Conservation (phyloP, 345 rosid species). For the Dovyalis caffra region DNA sequence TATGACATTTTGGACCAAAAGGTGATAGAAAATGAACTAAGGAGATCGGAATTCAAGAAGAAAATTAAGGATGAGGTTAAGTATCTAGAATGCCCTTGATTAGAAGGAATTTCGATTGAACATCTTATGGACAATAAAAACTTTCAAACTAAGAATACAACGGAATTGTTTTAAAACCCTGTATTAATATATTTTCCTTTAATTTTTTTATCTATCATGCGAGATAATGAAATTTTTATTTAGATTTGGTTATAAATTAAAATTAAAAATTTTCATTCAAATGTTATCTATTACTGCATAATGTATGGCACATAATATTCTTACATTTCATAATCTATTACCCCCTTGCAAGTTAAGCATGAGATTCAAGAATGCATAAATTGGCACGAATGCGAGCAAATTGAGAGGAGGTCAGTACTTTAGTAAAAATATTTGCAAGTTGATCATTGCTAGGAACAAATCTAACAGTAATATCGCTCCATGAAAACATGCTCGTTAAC, state of each 20-base stretch:
- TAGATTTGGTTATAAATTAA: too few relatives aligned
- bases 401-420: not conserved
- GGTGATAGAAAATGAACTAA: not conserved
- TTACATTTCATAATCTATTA: too few relatives aligned
- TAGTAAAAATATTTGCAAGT: not conserved
- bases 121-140: not conserved
- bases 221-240: too few relatives aligned
- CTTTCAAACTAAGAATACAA: not conserved
- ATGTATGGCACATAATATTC: too few relatives aligned
- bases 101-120: not conserved
- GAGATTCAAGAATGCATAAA: not conserved
- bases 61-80: too few relatives aligned
- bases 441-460: not conserved
- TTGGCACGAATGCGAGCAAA: not conserved
- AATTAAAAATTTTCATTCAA: not conserved
- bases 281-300: too few relatives aligned
- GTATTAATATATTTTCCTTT: not conserved
- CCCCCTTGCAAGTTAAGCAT: too few relatives aligned
- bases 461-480: not conserved
- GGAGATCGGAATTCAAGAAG: too few relatives aligned
- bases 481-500: not conserved
- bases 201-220: not conserved
- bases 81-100: too few relatives aligned
- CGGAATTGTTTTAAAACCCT: not conserved
- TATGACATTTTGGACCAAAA: too few relatives aligned